These are phyloP conservation scores for Xylaria curta DNA, from an alignment of 495 filamentous ascomycete genomes.

Conservation along the genomic window DNA sequence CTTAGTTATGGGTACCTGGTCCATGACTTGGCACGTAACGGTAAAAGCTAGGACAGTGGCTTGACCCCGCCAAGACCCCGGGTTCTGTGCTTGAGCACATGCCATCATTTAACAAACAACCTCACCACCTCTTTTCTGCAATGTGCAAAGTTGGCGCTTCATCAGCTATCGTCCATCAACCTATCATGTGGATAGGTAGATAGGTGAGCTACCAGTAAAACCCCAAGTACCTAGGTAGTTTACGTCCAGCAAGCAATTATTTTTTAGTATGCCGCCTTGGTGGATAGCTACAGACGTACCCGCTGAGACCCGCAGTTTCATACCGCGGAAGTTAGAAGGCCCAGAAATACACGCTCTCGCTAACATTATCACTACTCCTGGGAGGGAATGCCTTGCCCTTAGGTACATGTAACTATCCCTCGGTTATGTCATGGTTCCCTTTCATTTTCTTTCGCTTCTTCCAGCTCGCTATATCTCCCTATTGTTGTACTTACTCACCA, in stretches of 20 bases:
- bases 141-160: not conserved
- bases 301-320: slow-evolving; percentile 12
- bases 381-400: not conserved
- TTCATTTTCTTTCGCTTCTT: not conserved
- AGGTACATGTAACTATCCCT: not conserved
- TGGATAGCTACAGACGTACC: not conserved
- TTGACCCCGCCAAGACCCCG: slow-evolving; percentile 13
- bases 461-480: not conserved
- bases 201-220: not conserved
- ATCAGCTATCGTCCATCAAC: not conserved
- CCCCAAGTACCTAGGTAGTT: not conserved
- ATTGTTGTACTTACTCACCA: not conserved
- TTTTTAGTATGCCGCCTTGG: not conserved
- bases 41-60: not conserved
- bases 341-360: not conserved
- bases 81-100: slow-evolving; percentile 8
- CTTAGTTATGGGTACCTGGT: not conserved
- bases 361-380: not conserved
- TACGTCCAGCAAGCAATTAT: not conserved
- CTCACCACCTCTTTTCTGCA: not conserved
- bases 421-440: not conserved
- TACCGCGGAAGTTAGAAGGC: not conserved
- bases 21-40: not conserved
- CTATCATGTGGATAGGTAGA: not conserved
- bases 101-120: not conserved